Conservation (phyloP, 768 basidiomycete species). For the Termitomyces sp. region DNA sequence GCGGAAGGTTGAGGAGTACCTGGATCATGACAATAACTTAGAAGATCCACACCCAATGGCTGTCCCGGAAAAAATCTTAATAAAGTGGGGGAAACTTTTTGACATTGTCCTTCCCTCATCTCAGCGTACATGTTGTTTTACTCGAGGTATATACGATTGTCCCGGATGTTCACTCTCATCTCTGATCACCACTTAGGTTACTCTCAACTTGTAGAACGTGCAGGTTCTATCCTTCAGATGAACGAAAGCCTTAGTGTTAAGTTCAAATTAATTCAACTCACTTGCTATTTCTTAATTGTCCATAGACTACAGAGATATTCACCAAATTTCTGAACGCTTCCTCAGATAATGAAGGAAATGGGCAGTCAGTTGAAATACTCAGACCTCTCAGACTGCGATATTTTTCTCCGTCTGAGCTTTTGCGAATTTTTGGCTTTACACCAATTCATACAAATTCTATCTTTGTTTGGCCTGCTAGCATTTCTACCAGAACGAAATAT, state of each 20-base stretch:
- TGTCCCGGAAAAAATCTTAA: conserved; percentile 57
- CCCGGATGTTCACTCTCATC: neutral
- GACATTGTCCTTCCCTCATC: conserved; percentile 69
- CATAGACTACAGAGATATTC: conserved; percentile 57
- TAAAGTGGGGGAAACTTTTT: conserved; percentile 75
- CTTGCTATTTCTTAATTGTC: neutral
- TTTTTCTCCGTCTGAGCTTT: conserved; percentile 67
- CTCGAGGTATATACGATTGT: conserved; percentile 47
- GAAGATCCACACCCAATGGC: conserved; percentile 19
- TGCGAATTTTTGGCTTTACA: conserved; percentile 61
- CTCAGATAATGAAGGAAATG: conserved; percentile 21
- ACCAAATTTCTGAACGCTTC: conserved; percentile 46
- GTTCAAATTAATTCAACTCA: conserved; percentile 8
- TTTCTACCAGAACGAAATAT: conserved; percentile 68
- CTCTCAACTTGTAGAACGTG: conserved; percentile 67
- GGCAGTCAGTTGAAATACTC: conserved; percentile 46
- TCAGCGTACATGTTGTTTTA: conserved; percentile 71
- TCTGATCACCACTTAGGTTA: conserved; percentile 42
- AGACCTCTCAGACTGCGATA: conserved; percentile 62
- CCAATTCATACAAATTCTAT: conserved; percentile 12
- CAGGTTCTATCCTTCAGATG: conserved; percentile 73
- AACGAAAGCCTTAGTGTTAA: conserved; percentile 59
- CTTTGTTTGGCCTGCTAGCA: conserved; percentile 58
- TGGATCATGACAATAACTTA: conserved; percentile 25
- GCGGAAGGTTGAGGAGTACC: conserved; percentile 29